These are phyloP conservation scores for Debaryomyces tyrocola DNA, from an alignment of 805 yeast genomes.

Conservation along the genomic window DNA sequence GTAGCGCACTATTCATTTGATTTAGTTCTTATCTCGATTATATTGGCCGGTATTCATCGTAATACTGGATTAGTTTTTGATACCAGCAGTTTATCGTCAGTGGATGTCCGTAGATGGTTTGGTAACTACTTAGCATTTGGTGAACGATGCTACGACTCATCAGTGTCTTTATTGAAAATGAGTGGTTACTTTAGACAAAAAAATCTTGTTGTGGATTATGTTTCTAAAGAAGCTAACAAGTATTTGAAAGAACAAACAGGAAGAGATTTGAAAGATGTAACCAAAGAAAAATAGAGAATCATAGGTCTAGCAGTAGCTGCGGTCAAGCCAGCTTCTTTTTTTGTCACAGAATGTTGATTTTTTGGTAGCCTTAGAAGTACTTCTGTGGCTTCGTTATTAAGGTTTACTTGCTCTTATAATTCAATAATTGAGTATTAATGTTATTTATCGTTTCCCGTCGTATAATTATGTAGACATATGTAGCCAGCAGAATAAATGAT, in stretches of 20 bases:
- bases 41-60: conserved; percentile 82
- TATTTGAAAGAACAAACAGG: conserved; percentile 31
- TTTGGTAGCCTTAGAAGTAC: too few species aligned
- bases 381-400: too few species aligned
- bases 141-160: conserved; percentile 53
- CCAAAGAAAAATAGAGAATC: conserved; percentile 8
- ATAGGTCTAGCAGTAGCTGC: too few species aligned
- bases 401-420: too few species aligned
- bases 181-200: conserved; percentile 54
- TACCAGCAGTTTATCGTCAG: conserved; percentile 49
- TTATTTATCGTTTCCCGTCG: not conserved
- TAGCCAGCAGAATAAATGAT: too few species aligned
- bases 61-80: conserved; percentile 73
- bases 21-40: conserved; percentile 72
- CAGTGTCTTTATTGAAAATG: conserved; percentile 44
- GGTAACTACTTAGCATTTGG: conserved; percentile 59
- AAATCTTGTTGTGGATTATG: conserved; percentile 36
- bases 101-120: conserved; percentile 46
- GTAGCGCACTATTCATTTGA: conserved; percentile 74
- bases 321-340: too few species aligned
- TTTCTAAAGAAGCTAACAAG: conserved; percentile 30
- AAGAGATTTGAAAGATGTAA: conserved; percentile 24
- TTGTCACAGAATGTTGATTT: too few species aligned
- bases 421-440: not conserved
- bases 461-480: not conserved